Evolutionary conservation across 305 asterid genomes (phyloP), one percentile per base, ranked within the genome.

Genomic region (Fraxinus paxiana): DNA sequence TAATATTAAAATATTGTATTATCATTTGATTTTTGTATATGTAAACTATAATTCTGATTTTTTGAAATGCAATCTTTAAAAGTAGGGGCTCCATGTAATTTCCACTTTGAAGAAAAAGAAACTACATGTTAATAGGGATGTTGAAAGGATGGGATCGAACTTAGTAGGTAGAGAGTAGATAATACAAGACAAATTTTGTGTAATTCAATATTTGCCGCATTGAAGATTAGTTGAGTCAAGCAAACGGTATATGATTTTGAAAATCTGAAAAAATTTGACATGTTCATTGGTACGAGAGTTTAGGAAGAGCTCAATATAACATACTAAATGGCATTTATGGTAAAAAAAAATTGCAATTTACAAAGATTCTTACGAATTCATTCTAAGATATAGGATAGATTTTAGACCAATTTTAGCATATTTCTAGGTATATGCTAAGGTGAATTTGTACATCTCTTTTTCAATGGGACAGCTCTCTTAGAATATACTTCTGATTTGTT

Each of bases 351-450:
- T 2, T 8, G 2, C 10, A 61, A 61, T 2, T 61, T 7, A 1
- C 2, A 10, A 22, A 61, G 13, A 61, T 3, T 61, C 3, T 28
- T 61, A 22, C 0, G 15, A 61, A 63, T 63, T 63, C 71, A 9
- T 63, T 63, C 34, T 6, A 63, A 63, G 70, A 20, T 31, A 63
- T 1, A 65, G 22, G 73, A 15, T 10, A 26, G 73, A 65, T 9
- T 10, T 6, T 28, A 69, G 72, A 79, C 56, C 28, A 72, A 72
- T 80, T 72, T 72, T 70, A 54, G 83, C 61, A 72, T 72, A 51
- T 46, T 1, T 31, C 38, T 46, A 71, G 82, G 61, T 22, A 31
- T 48, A 72, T 79, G 82, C 78, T 51, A 6, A 12, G 5, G 35
- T 5, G 17, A 61, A 46, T 17, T 79, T 79, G 28, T 70, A 59